A percentile compares a stretch with the other conserved stretches of the same genome.
Evolutionary conservation across 331 rosid genomes (phyloP).

Genomic region (Malus hybrid): DNA sequence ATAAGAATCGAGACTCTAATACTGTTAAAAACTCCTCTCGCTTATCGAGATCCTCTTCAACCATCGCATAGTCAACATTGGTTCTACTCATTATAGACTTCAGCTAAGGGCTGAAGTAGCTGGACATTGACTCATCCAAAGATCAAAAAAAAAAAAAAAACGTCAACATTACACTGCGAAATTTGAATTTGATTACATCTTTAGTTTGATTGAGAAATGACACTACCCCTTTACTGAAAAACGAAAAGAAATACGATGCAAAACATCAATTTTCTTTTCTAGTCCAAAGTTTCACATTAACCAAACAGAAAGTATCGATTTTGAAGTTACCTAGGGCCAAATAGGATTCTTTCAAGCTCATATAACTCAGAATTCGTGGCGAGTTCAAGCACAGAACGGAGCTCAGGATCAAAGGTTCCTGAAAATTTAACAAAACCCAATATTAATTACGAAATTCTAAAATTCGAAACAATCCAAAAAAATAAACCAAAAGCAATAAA

Average conservation of each 20-base stretch:
- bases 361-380: conserved; percentile 66
- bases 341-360: conserved; percentile 81
- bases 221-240: background rate
- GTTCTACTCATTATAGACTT: conserved; percentile 51
- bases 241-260: background rate
- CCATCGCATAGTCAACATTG: conserved; percentile 56
- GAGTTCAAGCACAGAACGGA: conserved; percentile 70
- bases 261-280: background rate
- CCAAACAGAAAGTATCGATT: background rate
- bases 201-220: background rate
- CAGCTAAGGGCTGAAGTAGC: conserved; percentile 87
- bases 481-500: background rate
- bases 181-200: background rate
- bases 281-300: background rate
- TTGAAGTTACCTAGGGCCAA: conserved; percentile 56
- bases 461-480: background rate
- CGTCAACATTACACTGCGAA: background rate
- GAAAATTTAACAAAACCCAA: conserved; percentile 4
- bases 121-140: conserved; percentile 24
- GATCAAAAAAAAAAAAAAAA: background rate
- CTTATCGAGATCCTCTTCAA: conserved; percentile 62
- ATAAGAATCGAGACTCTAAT: conserved; percentile 77
- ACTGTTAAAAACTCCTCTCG: conserved; percentile 56
- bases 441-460: background rate
- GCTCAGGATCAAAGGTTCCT: conserved; percentile 62